These are phyloP conservation scores for Cercospora nicotianae DNA, from an alignment of 2,329 filamentous ascomycete genomes.

Conservation along the genomic window DNA sequence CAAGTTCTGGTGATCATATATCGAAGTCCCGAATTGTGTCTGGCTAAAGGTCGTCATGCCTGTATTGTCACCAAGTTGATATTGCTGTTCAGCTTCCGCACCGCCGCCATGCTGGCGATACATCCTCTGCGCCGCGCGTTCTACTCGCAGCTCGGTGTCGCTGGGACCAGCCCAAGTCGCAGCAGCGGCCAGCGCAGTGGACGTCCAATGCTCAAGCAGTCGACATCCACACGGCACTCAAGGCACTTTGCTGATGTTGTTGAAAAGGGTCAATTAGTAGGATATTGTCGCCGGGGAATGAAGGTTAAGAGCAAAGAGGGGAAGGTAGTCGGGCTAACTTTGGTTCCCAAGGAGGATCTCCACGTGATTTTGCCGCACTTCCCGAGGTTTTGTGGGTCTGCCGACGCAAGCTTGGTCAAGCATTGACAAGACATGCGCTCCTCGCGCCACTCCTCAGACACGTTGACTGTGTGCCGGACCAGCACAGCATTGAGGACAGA, in stretches of 20 bases:
- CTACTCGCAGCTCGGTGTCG: not conserved
- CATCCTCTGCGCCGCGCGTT: conserved; percentile 18
- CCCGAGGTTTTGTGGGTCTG: not conserved
- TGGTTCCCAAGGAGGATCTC: not conserved
- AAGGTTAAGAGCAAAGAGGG: conserved; percentile 1
- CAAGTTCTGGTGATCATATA: conserved; percentile 30
- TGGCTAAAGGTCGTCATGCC: conserved; percentile 27
- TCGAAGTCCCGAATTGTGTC: conserved; percentile 27
- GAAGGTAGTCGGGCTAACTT: not conserved
- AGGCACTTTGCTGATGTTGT: not conserved
- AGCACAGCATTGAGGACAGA: not conserved
- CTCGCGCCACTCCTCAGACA: not conserved
- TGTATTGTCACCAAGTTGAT: conserved; percentile 25
- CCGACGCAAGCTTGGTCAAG: not conserved
- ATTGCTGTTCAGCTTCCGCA: conserved; percentile 29
- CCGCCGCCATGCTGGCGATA: conserved; percentile 30
- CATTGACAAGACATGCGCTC: not conserved
- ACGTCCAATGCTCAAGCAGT: not conserved
- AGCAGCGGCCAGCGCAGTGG: not conserved
- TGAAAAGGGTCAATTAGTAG: conserved; percentile 2
- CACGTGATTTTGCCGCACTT: not conserved
- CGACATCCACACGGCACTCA: not conserved
- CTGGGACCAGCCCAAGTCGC: not conserved
- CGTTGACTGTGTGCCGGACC: not conserved
- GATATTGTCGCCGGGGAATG: not conserved